Percentiles rank a stretch among this genome's conserved stretches.
phyloP scores from a whole-genome alignment of 345 rosid genomes.

The Garcia nutans region DNA sequence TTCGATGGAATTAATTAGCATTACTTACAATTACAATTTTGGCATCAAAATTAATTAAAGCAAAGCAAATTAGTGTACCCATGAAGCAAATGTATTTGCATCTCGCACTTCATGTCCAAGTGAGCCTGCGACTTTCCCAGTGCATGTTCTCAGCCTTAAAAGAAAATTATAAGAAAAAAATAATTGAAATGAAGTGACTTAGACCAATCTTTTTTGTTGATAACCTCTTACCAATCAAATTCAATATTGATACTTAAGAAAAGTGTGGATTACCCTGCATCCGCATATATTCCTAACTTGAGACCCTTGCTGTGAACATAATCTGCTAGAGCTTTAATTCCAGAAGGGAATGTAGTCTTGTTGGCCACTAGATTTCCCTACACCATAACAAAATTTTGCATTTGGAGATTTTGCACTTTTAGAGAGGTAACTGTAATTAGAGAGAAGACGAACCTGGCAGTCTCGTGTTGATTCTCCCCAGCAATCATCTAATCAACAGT shows the following conservation, averaged over 20 bases:
- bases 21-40: too few species aligned
- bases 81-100: conserved; percentile 28
- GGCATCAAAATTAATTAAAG: too few species aligned
- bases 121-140: conserved; percentile 29
- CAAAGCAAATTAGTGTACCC: conserved; percentile 17
- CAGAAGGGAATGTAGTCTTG: conserved; percentile 23
- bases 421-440: background rate
- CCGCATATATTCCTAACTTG: conserved; percentile 31
- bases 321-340: conserved; percentile 29
- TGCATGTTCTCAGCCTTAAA: conserved; percentile 24
- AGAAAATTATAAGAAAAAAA: background rate
- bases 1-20: background rate
- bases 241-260: too few species aligned
- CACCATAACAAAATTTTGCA: too few species aligned
- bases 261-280: conserved; percentile 15
- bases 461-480: conserved; percentile 27
- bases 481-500: conserved; percentile 20
- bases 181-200: too few species aligned
- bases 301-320: conserved; percentile 29
- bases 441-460: conserved; percentile 8
- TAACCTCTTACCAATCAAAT: too few species aligned
- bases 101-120: conserved; percentile 30
- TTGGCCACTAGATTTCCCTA: conserved; percentile 23
- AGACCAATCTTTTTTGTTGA: too few species aligned
- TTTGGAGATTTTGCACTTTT: background rate